These are phyloP conservation scores for Aspergillus pseudoviridinutans DNA, from an alignment of 2,329 filamentous ascomycete species.

Conservation along the genomic window DNA sequence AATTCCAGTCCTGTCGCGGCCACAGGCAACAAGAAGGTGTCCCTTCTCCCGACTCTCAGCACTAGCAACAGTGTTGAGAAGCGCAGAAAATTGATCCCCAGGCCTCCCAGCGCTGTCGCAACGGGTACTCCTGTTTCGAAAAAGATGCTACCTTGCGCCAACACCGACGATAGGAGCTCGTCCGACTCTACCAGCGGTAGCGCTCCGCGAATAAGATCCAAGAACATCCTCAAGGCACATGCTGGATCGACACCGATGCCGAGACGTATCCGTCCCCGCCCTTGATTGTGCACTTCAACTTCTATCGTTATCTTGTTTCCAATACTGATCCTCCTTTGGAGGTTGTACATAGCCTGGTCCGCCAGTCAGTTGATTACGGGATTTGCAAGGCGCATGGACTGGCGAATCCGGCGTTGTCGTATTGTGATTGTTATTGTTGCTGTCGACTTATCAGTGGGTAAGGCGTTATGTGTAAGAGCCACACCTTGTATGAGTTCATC, in stretches of 20 bases:
- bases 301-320: slow-evolving; percentile 7
- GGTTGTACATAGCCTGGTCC: slow-evolving; percentile 1
- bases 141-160: slow-evolving; percentile 6
- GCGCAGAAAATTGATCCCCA: slow-evolving; percentile 35
- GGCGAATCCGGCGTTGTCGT: neutral
- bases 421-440: neutral
- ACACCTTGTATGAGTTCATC: neutral
- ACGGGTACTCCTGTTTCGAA: slow-evolving; percentile 18
- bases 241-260: slow-evolving; percentile 36
- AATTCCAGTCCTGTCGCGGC: slow-evolving; percentile 19
- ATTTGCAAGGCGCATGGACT: neutral
- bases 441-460: neutral
- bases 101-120: slow-evolving; percentile 24
- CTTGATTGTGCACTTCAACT: slow-evolving; percentile 13
- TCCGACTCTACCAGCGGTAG: slow-evolving; percentile 14
- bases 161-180: slow-evolving; percentile 16
- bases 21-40: neutral
- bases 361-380: neutral
- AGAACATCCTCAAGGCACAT: slow-evolving; percentile 27
- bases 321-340: neutral
- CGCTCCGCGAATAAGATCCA: slow-evolving; percentile 20
- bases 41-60: neutral
- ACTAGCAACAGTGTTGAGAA: slow-evolving; percentile 22
- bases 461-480: neutral
- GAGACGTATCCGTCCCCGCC: slow-evolving; percentile 28